Percentiles rank a stretch among this genome's conserved stretches.
Conservation (phyloP, 2,329 filamentous ascomycete species). For the Davidsoniella neocaledoniae region DNA sequence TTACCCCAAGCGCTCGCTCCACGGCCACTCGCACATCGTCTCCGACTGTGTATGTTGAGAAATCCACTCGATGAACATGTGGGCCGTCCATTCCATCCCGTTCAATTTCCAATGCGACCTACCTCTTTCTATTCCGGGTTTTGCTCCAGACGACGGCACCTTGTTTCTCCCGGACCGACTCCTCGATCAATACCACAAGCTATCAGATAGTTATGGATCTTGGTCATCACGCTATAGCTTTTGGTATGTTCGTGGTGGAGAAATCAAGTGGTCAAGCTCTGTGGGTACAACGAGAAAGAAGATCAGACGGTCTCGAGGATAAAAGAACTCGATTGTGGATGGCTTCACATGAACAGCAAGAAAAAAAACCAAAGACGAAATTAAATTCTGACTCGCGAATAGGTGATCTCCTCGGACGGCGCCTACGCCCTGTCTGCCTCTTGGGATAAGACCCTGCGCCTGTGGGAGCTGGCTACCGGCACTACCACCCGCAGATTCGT, state of each 20-base stretch:
- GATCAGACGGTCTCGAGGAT: too few species aligned
- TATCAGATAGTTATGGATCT: too few species aligned
- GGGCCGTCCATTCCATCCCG: background rate
- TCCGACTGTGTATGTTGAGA: slow-evolving; percentile 85
- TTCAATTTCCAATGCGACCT: background rate
- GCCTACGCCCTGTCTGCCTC: slow-evolving; percentile 97
- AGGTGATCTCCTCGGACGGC: slow-evolving; percentile 99
- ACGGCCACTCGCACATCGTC: slow-evolving; percentile 99
- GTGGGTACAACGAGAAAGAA: too few species aligned
- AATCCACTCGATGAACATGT: background rate
- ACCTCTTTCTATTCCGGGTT: background rate
- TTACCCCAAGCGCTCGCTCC: slow-evolving; percentile 96
- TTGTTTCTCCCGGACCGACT: background rate
- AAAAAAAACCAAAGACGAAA: background rate
- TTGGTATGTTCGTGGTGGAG: too few species aligned
- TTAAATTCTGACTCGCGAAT: slow-evolving; percentile 13
- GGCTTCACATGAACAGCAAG: background rate
- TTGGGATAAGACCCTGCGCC: slow-evolving; percentile 99
- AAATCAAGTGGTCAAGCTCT: too few species aligned
- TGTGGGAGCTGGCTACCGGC: slow-evolving; percentile 97
- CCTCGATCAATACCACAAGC: too few species aligned
- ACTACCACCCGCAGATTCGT: slow-evolving; percentile 96
- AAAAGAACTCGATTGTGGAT: too few species aligned
- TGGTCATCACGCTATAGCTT: too few species aligned
- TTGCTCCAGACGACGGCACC: background rate